Base-by-base conservation (phyloP, 768 basidiomycete species). In the Rhodotorula diobovata region DNA sequence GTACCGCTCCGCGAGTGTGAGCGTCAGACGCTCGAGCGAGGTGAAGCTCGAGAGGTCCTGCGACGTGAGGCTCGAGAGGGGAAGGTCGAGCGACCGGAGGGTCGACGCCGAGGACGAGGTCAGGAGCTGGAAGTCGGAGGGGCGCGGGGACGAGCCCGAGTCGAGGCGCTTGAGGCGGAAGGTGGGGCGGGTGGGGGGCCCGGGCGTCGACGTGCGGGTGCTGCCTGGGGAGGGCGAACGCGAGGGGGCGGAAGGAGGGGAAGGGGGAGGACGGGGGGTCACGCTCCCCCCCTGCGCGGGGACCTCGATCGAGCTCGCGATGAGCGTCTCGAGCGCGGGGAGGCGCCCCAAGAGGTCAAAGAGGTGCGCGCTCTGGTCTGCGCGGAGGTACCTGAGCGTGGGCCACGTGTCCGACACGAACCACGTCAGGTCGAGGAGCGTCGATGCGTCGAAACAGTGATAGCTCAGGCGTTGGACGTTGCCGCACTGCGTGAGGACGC, bases 1-100 rank as follows among this genome's bases (percentile, higher is more conserved):
- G 65, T 71, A 71, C 14, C 70, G 65, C 50, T 71, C 70, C n/a
- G 70, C 61, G 61, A 71, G 70, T 14, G 70, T 63, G 32, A 71
- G 56, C 7, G 70, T 71, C 16, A 71, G 61, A 8, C 18, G 12
- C 11, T 37, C 9, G 34, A 71, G 65, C 4, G 61, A 30, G 1
- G 45, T 2, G 65, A 71, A 71, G 30, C 18, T 0, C 20, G 54
- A 41, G 23, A 71, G 65, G 48, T 71, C 55, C 14, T 57, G 60
- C 10, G 70, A 66, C 35, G 61, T 58, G n/a, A 37, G 54, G 15
- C 61, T 63, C 30, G 70, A 63, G 46, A 67, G 43, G n/a, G 70
- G 70, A 1, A 71, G 39, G 61, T 71, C 70, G 65, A 71, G 65
- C 25, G 46, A n/a, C 0, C 28, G 15, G 30, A 71, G 65, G 0